Evolutionary conservation across 345 rosid genomes (phyloP), one percentile per base, ranked within the genome.

Genomic region (Melastoma malabathricum): DNA sequence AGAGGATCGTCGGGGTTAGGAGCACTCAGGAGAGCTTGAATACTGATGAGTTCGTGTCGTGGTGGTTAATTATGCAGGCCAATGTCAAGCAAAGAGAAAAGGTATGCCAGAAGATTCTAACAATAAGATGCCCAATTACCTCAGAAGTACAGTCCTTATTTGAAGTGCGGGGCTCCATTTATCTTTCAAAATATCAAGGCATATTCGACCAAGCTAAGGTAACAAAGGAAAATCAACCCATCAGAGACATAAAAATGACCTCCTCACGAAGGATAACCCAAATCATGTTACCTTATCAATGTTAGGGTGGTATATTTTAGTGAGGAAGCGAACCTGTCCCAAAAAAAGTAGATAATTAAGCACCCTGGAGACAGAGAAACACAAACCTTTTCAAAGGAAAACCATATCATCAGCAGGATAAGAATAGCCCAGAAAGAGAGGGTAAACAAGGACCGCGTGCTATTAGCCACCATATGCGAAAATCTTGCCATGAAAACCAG

Each of bases 131-230:
- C n/a, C 51, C 48, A 16, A 23, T 46, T 80, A 92, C 98, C 98
- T 92, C 78, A 92, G 62, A 66, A 92, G 89, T 54, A 92, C 98
- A 15, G 98, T 92, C 56, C 98, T 76, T 47, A 92, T 92, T 76
- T 92, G 98, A 45, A 92, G 80, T 58, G 98, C 98, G 44, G 98
- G 98, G 68, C 98, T 92, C 98, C 98, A 92, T 59, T 92, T 92
- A 72, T 92, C 98, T 58, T 92, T 92, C 71, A 92, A 75, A 67
- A 92, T 92, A 72, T 92, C 98, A 27, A 92, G 96, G 81, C 98
- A 92, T 51, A 92, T 92, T 59, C 98, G 73, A 68, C 98, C 98
- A 61, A 92, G 96, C 97, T 92, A 66, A 64, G 61, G 44, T 2
- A 44, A 39, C 12, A 48, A 59, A 50, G 16, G 34, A 49, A 54